Evolutionary conservation across 202 grass and related monocot genomes (phyloP), one percentile per base, ranked within the genome.

Genomic region (Musa balbisiana): DNA sequence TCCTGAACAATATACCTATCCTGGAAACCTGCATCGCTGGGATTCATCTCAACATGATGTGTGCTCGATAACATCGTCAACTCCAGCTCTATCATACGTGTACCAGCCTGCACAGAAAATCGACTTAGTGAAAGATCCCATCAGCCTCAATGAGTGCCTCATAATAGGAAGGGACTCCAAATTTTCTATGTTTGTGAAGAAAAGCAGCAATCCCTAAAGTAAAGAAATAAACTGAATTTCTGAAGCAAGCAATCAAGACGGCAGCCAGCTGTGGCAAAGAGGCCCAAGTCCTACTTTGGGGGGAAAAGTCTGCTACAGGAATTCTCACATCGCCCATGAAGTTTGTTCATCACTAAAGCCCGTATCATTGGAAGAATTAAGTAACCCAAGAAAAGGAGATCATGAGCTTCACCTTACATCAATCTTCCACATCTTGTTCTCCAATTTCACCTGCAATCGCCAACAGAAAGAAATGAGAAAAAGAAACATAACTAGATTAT

Each of bases 1-100:
- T 99, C 95, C 81, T 99, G 91, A 80, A 99, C 95, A 77, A 95
- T 85, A 88, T 99, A 92, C 62, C 95, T 89, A 73, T 99, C 95
- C 79, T 92, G 95, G 88, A 99, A 99, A 10, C 95, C 95, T 3
- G 95, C 91, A 82, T 99, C 95, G 51, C 95, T 99, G 69, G 95
- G 95, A 75, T 88, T 99, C 91, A 99, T 92, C 69, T 99, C 95
- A 19, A 95, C 85, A 49, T 99, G 95, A 74, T 99, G 83, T 54
- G 87, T 64, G 60, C 95, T 95, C 0, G 89, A 99, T 75, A 99
- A 55, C 89, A 92, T 94, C 1, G 73, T 64, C 76, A 99, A 24
- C 24, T 24, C 26, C 26, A 26, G 26, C 26, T 26, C 26, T 26
- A 26, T 26, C 26, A 1, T 26, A 26, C 26, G 26, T 26, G 26